Evolutionary conservation across 176 grass and related monocot genomes (phyloP).

Genomic region (Tillandsia fasciculata): DNA sequence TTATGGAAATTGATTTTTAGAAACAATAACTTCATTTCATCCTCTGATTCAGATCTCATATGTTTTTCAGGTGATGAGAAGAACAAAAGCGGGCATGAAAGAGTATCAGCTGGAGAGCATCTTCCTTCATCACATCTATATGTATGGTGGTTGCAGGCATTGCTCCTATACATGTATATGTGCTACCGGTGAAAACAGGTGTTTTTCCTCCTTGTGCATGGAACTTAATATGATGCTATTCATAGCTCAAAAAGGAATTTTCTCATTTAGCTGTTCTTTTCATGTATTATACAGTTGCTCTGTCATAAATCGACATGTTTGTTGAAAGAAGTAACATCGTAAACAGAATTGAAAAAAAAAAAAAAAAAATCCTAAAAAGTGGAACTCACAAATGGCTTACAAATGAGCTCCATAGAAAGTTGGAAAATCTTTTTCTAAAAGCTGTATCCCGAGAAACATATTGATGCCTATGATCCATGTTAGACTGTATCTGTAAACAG

Average conservation of each 20-base stretch:
- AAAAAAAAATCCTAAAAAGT: too few relatives aligned
- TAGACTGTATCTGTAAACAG: not conserved
- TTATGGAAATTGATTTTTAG: not conserved
- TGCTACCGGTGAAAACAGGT: constrained; percentile 90
- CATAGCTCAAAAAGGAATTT: not conserved
- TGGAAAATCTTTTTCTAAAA: too few relatives aligned
- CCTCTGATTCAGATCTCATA: constrained; percentile 1
- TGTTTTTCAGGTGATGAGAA: constrained; percentile 80
- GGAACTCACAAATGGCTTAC: too few relatives aligned
- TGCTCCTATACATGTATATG: constrained; percentile 99
- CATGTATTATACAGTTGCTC: not conserved
- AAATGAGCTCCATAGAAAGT: too few relatives aligned
- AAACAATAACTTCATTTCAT: not conserved
- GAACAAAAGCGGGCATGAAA: constrained; percentile 63
- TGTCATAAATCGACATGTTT: not conserved
- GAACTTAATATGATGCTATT: not conserved
- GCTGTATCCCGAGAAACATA: not conserved
- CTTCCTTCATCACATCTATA: constrained; percentile 88
- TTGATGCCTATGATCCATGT: not conserved
- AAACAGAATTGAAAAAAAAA: too few relatives aligned
- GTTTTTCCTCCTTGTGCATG: not conserved
- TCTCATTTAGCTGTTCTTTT: too few relatives aligned
- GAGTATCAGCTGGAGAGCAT: constrained; percentile 98
- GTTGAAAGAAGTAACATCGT: not conserved
- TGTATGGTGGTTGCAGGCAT: constrained; percentile 85